Evolutionary conservation across 768 basidiomycete species (phyloP), one percentile per base, ranked within the genome.

Genomic region (Leucocoprinus leucothites): DNA sequence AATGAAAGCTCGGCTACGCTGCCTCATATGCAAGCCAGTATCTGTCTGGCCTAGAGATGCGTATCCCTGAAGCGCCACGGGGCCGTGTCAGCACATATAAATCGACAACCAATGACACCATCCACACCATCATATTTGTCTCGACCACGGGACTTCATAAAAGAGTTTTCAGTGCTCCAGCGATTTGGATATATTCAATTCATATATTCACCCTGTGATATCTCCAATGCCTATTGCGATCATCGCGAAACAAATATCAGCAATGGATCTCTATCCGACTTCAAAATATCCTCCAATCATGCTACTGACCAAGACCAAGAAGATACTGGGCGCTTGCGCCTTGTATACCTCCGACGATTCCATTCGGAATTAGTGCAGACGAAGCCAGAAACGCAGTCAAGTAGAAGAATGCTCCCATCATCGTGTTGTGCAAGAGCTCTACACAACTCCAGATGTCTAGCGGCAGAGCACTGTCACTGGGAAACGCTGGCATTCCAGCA

Each of bases 11-110:
- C 90, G 84, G 61, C 84, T 85, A 51, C 86, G 81, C 66, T 91
- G 82, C 14, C 90, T 79, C 86, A 90, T 84, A 66, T 91, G 89
- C 53, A 91, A 71, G 7, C 89, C 89, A 0, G 82, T 85, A 63
- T 85, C 87, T 1, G 80, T 84, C 65, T 92, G 89, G 0, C 73
- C 63, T 7, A 84, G 63, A 1, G 70, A 75, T 3, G 87, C 88
- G 65, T 89, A 91, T 7, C 89, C 88, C 84, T 87, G 53, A 48
- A 28, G 48, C 28, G 55, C 45, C n/a, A 51, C 11, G 52, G 19
- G 42, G 18, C 51, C 25, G 56, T 21, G 43, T 40, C 5, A 51
- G 42, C 21, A 36, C 11, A 26, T 22, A n/a, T 36, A 25, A 9
- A 25, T 14, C 18, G 18, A 42, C 31, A 31, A n/a, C 42, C 36